Evolutionary conservation across 305 asterid species (phyloP), one percentile per base, ranked within the genome.

Genomic region (Solanum hybrid): DNA sequence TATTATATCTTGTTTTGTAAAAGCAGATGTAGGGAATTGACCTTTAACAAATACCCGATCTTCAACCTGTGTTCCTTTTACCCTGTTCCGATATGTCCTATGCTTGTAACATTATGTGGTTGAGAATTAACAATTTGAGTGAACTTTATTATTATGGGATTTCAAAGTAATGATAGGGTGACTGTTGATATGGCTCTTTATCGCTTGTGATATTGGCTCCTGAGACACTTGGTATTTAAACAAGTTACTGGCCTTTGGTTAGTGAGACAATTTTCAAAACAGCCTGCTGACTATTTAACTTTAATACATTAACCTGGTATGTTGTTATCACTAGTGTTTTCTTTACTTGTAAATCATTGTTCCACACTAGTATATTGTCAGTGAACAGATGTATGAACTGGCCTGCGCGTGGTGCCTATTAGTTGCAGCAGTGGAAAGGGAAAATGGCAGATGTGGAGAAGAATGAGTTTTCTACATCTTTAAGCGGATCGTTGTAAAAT

Each of bases 1-100:
- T 61, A 61, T 86, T 64, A 76, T 89, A 37, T 61, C 78, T 74
- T 78, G 90, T 90, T 90, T 90, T 83, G 94, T 92, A 90, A 91
- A 92, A 92, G 92, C 92, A 82, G 90, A 81, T 91, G 89, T 89
- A 89, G 92, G 92, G 89, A 74, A 89, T 80, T 74, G 90, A 71
- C 89, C 77, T 78, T 71, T 88, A 73, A 77, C 86, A 77, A 76
- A 77, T 75, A 31, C 88, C 46, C 37, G 33, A 14, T 78, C 87
- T 88, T 51, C 86, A 88, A 33, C 77, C 34, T 51, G 61, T 79
- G 90, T 89, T 77, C 78, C 46, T n/a, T 89, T 81, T 89, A 61
- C 18, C 69, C 35, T 78, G 78, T 10, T 81, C 57, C 10, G n/a
- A 73, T 88, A 88, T 78, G 79, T 33, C 88, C 89, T 34, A 89